These are phyloP conservation scores for Zygoascus hellenicus DNA, from an alignment of 1,139 yeast species.

Conservation along the genomic window DNA sequence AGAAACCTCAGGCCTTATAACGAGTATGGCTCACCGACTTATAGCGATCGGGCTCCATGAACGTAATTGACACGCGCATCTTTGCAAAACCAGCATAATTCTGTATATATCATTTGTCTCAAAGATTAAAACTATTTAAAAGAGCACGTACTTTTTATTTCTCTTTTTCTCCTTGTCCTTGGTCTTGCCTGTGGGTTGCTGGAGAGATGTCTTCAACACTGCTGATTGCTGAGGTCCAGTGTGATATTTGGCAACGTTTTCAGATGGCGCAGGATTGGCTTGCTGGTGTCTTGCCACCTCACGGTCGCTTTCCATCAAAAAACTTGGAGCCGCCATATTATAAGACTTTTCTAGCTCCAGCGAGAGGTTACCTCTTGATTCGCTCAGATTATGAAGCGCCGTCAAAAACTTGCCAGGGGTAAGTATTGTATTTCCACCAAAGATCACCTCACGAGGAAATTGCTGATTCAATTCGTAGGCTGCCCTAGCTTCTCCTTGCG, in stretches of 20 bases:
- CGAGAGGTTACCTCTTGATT: constrained; percentile 27
- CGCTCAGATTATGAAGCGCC: constrained; percentile 27
- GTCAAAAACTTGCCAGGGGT: constrained; percentile 52
- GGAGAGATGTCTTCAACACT: constrained; percentile 1
- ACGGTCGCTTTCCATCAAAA: constrained; percentile 29
- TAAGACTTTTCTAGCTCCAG: constrained; percentile 26
- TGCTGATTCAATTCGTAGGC: constrained; percentile 63
- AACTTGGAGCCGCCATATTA: constrained; percentile 19
- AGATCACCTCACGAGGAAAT: constrained; percentile 64
- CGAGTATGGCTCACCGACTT: constrained; percentile 13
- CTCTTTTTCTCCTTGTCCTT: constrained; percentile 17
- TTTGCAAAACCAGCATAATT: not conserved
- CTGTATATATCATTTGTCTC: not conserved
- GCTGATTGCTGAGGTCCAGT: too few species aligned
- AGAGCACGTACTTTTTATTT: constrained; percentile 6
- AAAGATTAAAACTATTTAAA: not conserved
- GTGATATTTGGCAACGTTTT: not conserved
- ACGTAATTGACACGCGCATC: not conserved
- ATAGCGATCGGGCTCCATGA: constrained; percentile 13
- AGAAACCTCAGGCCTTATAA: constrained; percentile 10
- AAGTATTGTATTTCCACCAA: constrained; percentile 77
- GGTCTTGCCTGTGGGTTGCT: constrained; percentile 7
- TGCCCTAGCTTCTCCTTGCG: constrained; percentile 74
- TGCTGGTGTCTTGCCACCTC: constrained; percentile 16
- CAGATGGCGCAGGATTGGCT: constrained; percentile 11